A percentile compares a stretch with the other conserved stretches of the same genome.
Conservation (phyloP, 768 basidiomycete species). For the Fomitopsis pulvina region DNA sequence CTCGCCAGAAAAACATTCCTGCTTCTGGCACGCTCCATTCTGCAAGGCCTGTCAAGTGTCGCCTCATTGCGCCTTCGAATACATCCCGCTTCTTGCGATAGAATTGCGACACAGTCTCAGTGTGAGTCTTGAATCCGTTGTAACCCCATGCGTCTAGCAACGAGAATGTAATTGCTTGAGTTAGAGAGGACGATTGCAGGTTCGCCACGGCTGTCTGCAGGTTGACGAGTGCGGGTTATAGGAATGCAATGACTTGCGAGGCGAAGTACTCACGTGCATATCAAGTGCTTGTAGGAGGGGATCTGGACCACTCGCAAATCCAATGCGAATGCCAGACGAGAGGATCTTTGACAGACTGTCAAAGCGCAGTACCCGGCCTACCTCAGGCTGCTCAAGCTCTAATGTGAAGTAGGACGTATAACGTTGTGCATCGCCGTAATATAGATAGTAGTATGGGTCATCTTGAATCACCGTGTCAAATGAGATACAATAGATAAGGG, state of each 20-base stretch:
- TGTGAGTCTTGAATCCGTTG: slow-evolving; percentile 70
- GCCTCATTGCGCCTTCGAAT: slow-evolving; percentile 72
- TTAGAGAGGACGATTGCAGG: slow-evolving; percentile 59
- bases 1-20: slow-evolving; percentile 91
- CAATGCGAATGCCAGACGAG: slow-evolving; percentile 73
- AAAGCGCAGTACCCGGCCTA: slow-evolving; percentile 81
- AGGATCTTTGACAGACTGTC: slow-evolving; percentile 88
- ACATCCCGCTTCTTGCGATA: slow-evolving; percentile 69
- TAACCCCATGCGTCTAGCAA: slow-evolving; percentile 72
- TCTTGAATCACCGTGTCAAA: slow-evolving; percentile 34
- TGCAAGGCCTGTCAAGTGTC: slow-evolving; percentile 70
- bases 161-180: slow-evolving; percentile 56
- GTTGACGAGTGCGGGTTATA: no score
- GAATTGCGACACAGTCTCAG: slow-evolving; percentile 58
- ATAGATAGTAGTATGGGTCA: slow-evolving; percentile 77
- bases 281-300: slow-evolving; percentile 67
- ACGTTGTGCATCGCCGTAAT: slow-evolving; percentile 59
- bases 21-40: slow-evolving; percentile 68
- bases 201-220: slow-evolving; percentile 61
- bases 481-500: neutral
- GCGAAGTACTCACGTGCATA: slow-evolving; percentile 47
- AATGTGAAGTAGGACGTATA: slow-evolving; percentile 80
- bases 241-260: no score
- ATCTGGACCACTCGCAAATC: slow-evolving; percentile 74
- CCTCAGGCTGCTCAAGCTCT: slow-evolving; percentile 53